Evolutionary conservation across 371 early-diverging fungal species (phyloP), one percentile per base, ranked within the genome.

Genomic region (Mucor irregularis): DNA sequence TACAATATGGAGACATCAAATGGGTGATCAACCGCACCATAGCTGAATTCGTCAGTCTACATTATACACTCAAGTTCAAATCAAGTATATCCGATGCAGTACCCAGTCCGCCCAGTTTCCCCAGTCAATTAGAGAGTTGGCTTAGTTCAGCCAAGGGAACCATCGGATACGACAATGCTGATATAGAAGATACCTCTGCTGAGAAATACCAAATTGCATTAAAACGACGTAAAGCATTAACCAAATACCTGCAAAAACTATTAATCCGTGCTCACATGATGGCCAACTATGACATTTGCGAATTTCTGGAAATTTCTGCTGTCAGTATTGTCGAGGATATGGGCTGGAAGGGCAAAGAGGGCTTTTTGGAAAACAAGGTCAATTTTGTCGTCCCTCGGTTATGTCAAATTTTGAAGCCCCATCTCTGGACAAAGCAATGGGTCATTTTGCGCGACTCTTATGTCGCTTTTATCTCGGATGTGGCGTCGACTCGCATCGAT

Each of bases 291-390:
- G 90, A 90, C 56, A 64, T 93, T 14, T 89, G 87, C 66, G 90
- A 88, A 39, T 93, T 93, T 60, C 64, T 93, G 31, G 91, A 91
- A 56, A 80, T 92, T 38, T 88, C 90, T 38, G 81, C 84, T 1
- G 72, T 86, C 58, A 90, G 90, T 34, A 80, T 92, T 48, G 76
- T 80, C 5, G 83, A 78, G 26, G 89, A 87, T 49, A 85, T 89
- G 78, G 90, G 92, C 0, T 91, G 91, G 91, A 93, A 93, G 57
- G 91, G 91, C 30, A 91, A 90, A 57, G 93, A 93, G 59, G 90
- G 88, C 5, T 84, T 82, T 55, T 59, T 92, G 56, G 84, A 87
- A 10, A 76, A 81, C 38, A 80, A 78, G 38, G 64, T 82, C 26
- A 73, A 79, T 19, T 80, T 78, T 52, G 74, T 72, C 4, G 58